Evolutionary conservation across 176 grass and related monocot genomes (phyloP).

Genomic region (Triticum monococcum): DNA sequence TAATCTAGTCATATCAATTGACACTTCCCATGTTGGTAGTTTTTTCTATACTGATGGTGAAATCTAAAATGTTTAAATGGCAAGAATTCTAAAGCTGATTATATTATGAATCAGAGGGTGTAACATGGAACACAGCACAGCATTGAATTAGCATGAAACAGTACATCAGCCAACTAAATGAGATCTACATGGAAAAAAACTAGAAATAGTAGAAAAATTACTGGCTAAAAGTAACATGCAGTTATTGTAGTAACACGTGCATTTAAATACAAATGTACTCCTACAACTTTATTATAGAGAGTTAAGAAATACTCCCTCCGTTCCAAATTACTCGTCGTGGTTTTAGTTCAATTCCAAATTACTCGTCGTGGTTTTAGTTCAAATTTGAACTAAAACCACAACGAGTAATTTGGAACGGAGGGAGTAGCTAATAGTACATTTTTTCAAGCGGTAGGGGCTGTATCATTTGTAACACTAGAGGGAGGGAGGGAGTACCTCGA

Average conservation of each 20-base stretch:
- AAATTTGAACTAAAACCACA: no score
- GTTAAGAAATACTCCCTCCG: background rate
- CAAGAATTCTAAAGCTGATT: background rate
- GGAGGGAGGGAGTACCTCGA: background rate
- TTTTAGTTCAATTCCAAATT: no score
- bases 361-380: no score
- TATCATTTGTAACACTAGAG: background rate
- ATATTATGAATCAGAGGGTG: background rate
- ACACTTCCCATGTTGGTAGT: background rate
- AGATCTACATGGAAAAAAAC: background rate
- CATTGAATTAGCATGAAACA: background rate
- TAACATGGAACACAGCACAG: background rate
- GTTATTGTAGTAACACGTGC: background rate
- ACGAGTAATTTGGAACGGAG: no score
- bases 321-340: no score
- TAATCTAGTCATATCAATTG: background rate
- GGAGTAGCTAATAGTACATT: background rate
- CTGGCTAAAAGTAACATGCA: background rate
- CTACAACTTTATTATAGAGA: background rate
- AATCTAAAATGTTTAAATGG: background rate
- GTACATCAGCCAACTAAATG: background rate
- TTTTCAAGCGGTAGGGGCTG: background rate
- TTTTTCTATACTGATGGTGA: background rate
- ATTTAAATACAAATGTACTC: no score
- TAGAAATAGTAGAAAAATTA: background rate